Evolutionary conservation across 768 basidiomycete genomes (phyloP).

Genomic region (Russula emetica): DNA sequence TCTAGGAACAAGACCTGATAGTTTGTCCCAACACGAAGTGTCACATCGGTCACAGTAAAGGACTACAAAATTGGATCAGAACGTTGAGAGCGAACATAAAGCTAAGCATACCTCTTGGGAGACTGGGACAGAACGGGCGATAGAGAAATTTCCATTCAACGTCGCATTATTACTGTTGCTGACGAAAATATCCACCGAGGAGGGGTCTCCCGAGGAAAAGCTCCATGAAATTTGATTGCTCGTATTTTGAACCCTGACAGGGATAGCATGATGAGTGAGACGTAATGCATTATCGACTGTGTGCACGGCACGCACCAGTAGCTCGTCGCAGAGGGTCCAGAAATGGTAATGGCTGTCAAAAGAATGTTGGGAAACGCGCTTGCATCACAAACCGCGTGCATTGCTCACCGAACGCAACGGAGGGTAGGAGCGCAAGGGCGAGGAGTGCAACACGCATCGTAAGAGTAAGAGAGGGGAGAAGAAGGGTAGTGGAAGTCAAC

Average conservation of each 20-base stretch:
- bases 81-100: conserved; percentile 13
- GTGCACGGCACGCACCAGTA: conserved; percentile 34
- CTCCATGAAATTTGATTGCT: conserved; percentile 38
- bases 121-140: conserved; percentile 34
- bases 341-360: conserved; percentile 34
- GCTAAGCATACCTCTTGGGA: conserved; percentile 30
- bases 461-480: not conserved
- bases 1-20: conserved; percentile 40
- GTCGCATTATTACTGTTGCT: conserved; percentile 33
- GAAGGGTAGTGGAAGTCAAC: conserved; percentile 8
- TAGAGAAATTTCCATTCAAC: conserved; percentile 39
- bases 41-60: conserved; percentile 37
- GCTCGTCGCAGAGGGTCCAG: conserved; percentile 30
- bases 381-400: not conserved
- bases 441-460: conserved; percentile 33
- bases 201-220: conserved; percentile 35
- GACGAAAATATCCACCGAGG: conserved; percentile 35
- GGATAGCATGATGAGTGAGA: not conserved
- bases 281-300: not conserved
- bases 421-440: conserved; percentile 32
- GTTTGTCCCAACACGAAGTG: conserved; percentile 30
- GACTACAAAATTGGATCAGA: conserved; percentile 27
- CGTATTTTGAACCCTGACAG: conserved; percentile 36
- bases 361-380: not conserved
- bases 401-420: conserved; percentile 29